A percentile compares a stretch with the other conserved stretches of the same genome.
Evolutionary conservation across 768 basidiomycete species (phyloP).

Genomic region (Boletus patriciae): DNA sequence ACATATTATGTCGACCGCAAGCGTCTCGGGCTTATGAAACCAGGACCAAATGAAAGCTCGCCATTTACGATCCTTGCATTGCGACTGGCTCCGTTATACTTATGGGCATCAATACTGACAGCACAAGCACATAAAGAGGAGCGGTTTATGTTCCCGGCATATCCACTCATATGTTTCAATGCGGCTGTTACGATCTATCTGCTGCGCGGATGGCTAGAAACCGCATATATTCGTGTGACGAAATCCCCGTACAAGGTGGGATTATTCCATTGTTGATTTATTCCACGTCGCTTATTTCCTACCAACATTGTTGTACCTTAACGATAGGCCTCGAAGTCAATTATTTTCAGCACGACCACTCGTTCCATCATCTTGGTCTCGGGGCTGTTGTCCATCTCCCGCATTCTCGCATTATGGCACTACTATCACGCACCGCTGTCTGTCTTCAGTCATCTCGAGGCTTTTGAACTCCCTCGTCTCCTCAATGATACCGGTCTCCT

Average conservation of each 20-base stretch:
- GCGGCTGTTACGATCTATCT: slow-evolving; percentile 88
- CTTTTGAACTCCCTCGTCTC: slow-evolving; percentile 75
- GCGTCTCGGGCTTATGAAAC: slow-evolving; percentile 60
- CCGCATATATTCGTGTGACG: slow-evolving; percentile 67
- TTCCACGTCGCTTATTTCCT: slow-evolving; percentile 1
- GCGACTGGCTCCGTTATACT: slow-evolving; percentile 83
- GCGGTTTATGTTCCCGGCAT: slow-evolving; percentile 96
- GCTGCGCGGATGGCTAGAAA: slow-evolving; percentile 84
- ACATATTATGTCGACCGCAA: slow-evolving; percentile 75
- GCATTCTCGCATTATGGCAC: slow-evolving; percentile 76
- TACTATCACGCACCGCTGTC: slow-evolving; percentile 92
- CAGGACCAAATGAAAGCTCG: slow-evolving; percentile 62
- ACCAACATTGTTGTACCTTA: not conserved
- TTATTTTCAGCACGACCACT: slow-evolving; percentile 76
- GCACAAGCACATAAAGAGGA: slow-evolving; percentile 95
- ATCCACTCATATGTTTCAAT: slow-evolving; percentile 90
- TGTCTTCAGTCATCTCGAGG: slow-evolving; percentile 68
- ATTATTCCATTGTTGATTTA: not conserved
- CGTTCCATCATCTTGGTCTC: slow-evolving; percentile 65
- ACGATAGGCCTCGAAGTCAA: slow-evolving; percentile 69
- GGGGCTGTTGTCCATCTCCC: slow-evolving; percentile 69
- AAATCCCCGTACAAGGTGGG: slow-evolving; percentile 84
- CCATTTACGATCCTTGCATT: slow-evolving; percentile 76
- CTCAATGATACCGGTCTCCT: slow-evolving; percentile 72
- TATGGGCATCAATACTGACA: slow-evolving; percentile 84